Evolutionary conservation across 805 yeast genomes (phyloP).

Genomic region (Wickerhamomyces xylosicus): DNA sequence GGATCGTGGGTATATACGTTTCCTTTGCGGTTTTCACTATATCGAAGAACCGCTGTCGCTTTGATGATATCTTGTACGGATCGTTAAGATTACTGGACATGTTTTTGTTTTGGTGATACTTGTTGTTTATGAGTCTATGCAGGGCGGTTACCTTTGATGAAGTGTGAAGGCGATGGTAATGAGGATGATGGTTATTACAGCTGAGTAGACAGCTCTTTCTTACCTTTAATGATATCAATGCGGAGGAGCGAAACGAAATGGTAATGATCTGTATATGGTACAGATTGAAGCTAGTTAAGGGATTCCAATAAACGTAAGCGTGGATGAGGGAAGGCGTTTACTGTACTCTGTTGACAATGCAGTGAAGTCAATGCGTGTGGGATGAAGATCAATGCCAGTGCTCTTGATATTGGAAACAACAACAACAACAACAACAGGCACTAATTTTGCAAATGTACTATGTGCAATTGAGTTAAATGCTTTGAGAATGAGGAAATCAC

Average conservation of each 20-base stretch:
- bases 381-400: too few relatives aligned
- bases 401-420: too few relatives aligned
- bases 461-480: too few relatives aligned
- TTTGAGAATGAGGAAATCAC: too few relatives aligned
- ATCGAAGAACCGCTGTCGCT: constrained; percentile 38
- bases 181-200: not conserved
- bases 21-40: constrained; percentile 46
- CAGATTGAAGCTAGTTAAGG: too few relatives aligned
- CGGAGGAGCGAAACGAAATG: not conserved
- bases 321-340: too few relatives aligned
- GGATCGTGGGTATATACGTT: constrained; percentile 41
- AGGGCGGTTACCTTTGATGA: not conserved
- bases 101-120: not conserved
- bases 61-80: constrained; percentile 8
- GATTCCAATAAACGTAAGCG: too few relatives aligned
- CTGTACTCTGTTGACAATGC: too few relatives aligned
- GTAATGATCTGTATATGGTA: not conserved
- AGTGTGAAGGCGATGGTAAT: not conserved
- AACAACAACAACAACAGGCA: too few relatives aligned
- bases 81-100: constrained; percentile 1
- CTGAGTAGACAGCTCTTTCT: not conserved
- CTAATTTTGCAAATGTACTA: too few relatives aligned
- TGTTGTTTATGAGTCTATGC: not conserved
- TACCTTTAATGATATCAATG: not conserved
- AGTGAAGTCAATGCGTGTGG: too few relatives aligned